Percentiles rank a stretch among this genome's conserved stretches.
phyloP scores from a whole-genome alignment of 2,329 filamentous ascomycete species.

The Coniochaeta hoffmannii region DNA sequence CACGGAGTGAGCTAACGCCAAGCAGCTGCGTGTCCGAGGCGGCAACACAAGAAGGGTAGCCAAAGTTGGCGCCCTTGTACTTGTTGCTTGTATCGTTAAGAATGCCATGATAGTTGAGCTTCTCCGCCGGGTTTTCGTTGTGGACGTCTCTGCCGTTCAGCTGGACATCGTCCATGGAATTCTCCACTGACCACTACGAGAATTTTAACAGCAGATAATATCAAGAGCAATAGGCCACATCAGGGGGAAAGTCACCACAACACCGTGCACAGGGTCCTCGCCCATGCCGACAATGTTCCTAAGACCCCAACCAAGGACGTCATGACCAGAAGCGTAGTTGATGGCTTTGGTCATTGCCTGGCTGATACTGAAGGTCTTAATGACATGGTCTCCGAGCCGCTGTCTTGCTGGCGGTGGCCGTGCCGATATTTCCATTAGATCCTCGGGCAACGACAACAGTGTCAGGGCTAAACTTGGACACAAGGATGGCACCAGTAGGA shows the following conservation, averaged over 20 bases:
- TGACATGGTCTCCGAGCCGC: conserved; percentile 42
- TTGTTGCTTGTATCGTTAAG: conserved; percentile 36
- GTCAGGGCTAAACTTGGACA: conserved; percentile 34
- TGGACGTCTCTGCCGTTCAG: conserved; percentile 47
- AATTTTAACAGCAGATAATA: conserved; percentile 14
- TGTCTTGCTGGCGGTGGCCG: conserved; percentile 28
- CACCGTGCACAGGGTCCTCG: conserved; percentile 32
- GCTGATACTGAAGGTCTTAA: conserved; percentile 47
- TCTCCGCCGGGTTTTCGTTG: conserved; percentile 55
- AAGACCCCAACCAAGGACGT: conserved; percentile 24
- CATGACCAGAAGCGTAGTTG: conserved; percentile 10
- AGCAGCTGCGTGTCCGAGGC: conserved; percentile 31
- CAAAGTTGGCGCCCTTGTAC: conserved; percentile 44
- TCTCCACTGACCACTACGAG: conserved; percentile 52
- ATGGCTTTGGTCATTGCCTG: conserved; percentile 20
- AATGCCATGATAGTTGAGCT: conserved; percentile 57
- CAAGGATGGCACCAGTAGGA: conserved; percentile 43
- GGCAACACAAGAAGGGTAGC: conserved; percentile 45
- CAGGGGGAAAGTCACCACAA: conserved; percentile 13
- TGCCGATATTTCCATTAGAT: conserved; percentile 44
- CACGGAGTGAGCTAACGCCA: conserved; percentile 19
- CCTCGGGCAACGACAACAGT: conserved; percentile 46
- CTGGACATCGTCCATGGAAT: conserved; percentile 52
- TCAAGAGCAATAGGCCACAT: conserved; percentile 27
- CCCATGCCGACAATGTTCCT: conserved; percentile 57